Evolutionary conservation across 345 rosid species (phyloP), one percentile per base, ranked within the genome.

Genomic region (Eucalyptus cloeziana): DNA sequence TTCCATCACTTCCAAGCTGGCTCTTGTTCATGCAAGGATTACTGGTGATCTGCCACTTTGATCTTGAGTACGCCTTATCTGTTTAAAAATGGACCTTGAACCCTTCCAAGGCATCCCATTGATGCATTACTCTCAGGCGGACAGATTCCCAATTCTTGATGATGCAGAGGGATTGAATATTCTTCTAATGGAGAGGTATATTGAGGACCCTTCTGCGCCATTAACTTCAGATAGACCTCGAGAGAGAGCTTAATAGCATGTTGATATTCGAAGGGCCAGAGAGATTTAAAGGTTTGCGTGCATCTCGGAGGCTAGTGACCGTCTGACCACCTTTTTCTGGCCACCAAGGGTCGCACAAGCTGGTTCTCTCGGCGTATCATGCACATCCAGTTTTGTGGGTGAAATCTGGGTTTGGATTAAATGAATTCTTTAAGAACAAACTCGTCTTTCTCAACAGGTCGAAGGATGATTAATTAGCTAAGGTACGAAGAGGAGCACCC

Each of bases 1-100:
- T 96, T 96, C 91, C 97, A 96, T 89, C 98, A 94, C 86, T 96
- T 95, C 91, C 88, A 93, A 91, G 96, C 93, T 31, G 97, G 98
- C 43, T 87, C 90, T 71, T 95, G 98, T 88, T 95, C 98, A 79
- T 96, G 98, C 83, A 94, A 94, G 91, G 98, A 95, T 87, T 95
- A 95, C 88, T 95, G 97, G 97, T 96, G 92, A 92, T 24, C 47
- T 40, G 47, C 47, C 47, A 21, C 85, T 76, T 40, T 40, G 27
- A 40, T 40, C 85, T 76, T 40, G 85, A 40, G 15, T 40, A 40
- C 44, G 16, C 44, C 33, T 52, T 40, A 86, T 49, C 37, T 50
- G 54, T 49, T 86, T 86, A 86, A 31, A 85, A 50, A 19, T 27
- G 33, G 87, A 50, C 13, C 87, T 30, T 47, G 40, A 85, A 45